phyloP scores from a whole-genome alignment of 306 rosid genomes.

The Vachellia pachyceras region DNA sequence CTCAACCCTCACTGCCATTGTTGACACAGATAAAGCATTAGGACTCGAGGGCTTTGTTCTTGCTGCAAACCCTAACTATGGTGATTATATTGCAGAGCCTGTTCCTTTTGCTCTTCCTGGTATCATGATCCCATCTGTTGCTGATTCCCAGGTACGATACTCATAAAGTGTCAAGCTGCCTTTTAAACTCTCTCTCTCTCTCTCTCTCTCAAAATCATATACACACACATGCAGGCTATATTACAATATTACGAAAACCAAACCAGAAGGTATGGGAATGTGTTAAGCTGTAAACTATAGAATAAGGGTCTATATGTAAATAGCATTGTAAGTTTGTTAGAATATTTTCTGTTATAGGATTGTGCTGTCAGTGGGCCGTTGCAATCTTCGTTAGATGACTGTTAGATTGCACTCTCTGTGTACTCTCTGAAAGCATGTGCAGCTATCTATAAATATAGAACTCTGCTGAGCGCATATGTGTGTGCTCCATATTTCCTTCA shows the following conservation, averaged over 20 bases:
- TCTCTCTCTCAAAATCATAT: background rate
- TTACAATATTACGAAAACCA: constrained; percentile 59
- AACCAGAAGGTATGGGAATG: constrained; percentile 57
- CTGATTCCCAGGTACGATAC: constrained; percentile 64
- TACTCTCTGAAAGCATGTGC: no score
- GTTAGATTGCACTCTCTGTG: no score
- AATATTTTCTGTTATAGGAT: no score
- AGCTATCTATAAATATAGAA: no score
- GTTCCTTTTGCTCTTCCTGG: constrained; percentile 66
- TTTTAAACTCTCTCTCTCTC: background rate
- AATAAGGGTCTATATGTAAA: no score
- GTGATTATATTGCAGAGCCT: constrained; percentile 75
- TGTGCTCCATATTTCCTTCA: no score
- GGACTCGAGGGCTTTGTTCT: constrained; percentile 62
- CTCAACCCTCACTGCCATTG: constrained; percentile 65
- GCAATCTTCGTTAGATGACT: no score
- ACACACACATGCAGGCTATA: constrained; percentile 43
- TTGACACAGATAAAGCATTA: constrained; percentile 60
- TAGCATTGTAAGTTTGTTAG: no score
- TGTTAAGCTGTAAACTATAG: no score
- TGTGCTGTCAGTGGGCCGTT: no score
- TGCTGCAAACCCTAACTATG: constrained; percentile 69
- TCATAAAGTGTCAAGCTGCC: background rate
- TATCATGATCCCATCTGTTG: constrained; percentile 67
- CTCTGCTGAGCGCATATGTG: no score